Conservation (phyloP, 176 grass and related monocot species). For the Aechmea fasciata region DNA sequence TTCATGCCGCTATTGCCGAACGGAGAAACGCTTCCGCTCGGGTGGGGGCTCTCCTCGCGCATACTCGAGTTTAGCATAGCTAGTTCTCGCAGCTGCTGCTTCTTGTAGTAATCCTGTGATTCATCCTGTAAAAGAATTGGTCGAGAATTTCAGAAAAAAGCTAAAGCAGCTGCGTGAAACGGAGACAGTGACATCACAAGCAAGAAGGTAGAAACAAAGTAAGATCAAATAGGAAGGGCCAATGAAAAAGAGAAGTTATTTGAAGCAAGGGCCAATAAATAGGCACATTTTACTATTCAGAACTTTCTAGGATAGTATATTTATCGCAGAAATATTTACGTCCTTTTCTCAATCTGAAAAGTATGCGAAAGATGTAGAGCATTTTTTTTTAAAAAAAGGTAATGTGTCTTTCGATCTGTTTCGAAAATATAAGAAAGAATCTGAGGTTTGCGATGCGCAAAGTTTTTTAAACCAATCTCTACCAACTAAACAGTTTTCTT, state of each 20-base stretch:
- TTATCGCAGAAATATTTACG: too few relatives aligned
- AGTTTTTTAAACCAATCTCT: too few relatives aligned
- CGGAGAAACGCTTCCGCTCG: slow-evolving; percentile 62
- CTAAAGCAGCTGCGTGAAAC: slow-evolving; percentile 8
- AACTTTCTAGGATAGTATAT: too few relatives aligned
- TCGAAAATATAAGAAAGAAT: too few relatives aligned
- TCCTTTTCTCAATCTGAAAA: too few relatives aligned
- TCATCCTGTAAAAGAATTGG: slow-evolving; percentile 52
- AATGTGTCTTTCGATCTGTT: too few relatives aligned
- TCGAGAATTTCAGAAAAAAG: slow-evolving; percentile 1
- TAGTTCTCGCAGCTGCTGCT: slow-evolving; percentile 85
- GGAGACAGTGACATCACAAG: not conserved
- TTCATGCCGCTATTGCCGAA: slow-evolving; percentile 79
- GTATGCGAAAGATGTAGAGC: too few relatives aligned
- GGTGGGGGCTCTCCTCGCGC: slow-evolving; percentile 74
- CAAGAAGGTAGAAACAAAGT: not conserved
- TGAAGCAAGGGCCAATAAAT: too few relatives aligned
- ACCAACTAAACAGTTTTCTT: too few relatives aligned
- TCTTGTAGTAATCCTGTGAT: slow-evolving; percentile 90
- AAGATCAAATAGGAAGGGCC: not conserved
- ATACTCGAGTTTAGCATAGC: slow-evolving; percentile 80
- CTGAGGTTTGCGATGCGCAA: too few relatives aligned
- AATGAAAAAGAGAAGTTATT: not conserved
- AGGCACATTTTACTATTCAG: too few relatives aligned
- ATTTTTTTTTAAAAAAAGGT: too few relatives aligned